Evolutionary conservation across 2,329 filamentous ascomycete species (phyloP).

Genomic region (Sordariomycetes sp.): DNA sequence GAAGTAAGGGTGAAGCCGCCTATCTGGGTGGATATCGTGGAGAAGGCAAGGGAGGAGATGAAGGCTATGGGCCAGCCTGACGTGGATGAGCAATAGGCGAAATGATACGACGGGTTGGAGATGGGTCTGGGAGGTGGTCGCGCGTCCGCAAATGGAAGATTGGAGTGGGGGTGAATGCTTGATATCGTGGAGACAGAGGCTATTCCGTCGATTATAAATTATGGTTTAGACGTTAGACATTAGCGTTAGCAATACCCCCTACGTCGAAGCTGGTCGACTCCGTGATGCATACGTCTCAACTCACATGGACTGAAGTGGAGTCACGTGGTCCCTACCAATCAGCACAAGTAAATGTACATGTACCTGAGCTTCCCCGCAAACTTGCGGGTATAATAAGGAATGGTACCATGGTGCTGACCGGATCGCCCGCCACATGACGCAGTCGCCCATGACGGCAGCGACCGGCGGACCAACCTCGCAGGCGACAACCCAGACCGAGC

Average conservation of each 20-base stretch:
- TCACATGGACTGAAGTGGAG: not conserved
- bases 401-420: not conserved
- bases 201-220: not conserved
- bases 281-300: no score
- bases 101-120: not conserved
- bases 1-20: conserved; percentile 19
- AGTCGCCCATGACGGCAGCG: not conserved
- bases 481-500: not conserved
- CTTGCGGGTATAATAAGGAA: not conserved
- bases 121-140: not conserved
- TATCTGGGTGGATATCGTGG: conserved; percentile 31
- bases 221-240: not conserved
- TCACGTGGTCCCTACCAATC: not conserved
- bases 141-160: not conserved
- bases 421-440: not conserved
- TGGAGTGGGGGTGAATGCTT: not conserved
- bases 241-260: not conserved
- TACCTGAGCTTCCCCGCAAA: not conserved
- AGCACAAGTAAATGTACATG: not conserved
- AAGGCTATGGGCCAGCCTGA: not conserved
- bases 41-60: conserved; percentile 14
- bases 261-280: not conserved
- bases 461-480: not conserved
- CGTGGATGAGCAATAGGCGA: not conserved
- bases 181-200: not conserved